These are phyloP conservation scores for Podaxis sp. DNA, from an alignment of 768 basidiomycete species.

Conservation along the genomic window DNA sequence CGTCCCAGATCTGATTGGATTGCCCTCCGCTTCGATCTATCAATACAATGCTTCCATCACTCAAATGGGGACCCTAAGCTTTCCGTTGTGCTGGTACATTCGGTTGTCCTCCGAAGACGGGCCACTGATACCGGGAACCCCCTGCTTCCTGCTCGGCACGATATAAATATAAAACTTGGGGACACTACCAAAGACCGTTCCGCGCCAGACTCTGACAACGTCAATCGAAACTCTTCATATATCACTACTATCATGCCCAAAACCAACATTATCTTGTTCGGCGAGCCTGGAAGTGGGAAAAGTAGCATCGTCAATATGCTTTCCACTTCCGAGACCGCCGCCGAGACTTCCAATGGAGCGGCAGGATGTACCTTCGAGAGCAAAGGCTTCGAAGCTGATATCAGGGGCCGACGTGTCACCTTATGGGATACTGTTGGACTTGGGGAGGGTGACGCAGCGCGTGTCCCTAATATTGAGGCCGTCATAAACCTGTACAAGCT, in stretches of 20 bases:
- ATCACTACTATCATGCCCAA: not conserved
- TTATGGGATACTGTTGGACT: conserved; percentile 41
- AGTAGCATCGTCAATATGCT: conserved; percentile 35
- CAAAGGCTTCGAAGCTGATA: conserved; percentile 23
- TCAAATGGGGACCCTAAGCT: no score
- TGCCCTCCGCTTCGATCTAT: no score
- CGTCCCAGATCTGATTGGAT: no score
- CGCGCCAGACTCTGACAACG: not conserved
- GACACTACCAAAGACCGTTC: not conserved
- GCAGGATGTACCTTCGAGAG: conserved; percentile 36
- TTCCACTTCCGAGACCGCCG: conserved; percentile 16
- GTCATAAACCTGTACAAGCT: conserved; percentile 29
- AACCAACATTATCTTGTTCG: conserved; percentile 34
- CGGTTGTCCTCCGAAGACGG: no score
- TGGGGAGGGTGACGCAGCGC: conserved; percentile 17
- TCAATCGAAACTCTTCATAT: not conserved
- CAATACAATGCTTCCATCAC: no score
- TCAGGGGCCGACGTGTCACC: conserved; percentile 26
- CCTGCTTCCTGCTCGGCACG: no score
- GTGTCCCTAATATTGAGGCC: conserved; percentile 20
- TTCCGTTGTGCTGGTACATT: no score
- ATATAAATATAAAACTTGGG: no score
- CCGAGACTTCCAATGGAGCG: conserved; percentile 30
- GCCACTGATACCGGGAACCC: no score
- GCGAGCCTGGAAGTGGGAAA: conserved; percentile 33